A percentile compares a stretch with the other conserved stretches of the same genome.
These are phyloP conservation scores for Fusarium albidum DNA, from an alignment of 2,329 filamentous ascomycete genomes.

Conservation along the genomic window DNA sequence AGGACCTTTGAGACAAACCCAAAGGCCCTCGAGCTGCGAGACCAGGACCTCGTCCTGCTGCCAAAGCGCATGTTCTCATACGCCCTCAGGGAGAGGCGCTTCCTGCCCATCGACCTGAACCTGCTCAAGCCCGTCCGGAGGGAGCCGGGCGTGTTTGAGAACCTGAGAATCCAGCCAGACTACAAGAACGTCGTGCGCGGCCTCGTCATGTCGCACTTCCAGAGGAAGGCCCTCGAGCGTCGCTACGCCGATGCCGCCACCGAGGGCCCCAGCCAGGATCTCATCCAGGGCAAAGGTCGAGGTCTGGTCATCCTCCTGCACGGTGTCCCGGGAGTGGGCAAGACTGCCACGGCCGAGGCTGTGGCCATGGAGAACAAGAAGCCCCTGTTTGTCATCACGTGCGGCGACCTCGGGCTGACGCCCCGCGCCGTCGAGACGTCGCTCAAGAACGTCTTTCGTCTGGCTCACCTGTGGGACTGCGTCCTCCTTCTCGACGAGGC, in stretches of 20 bases:
- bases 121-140: slow-evolving; percentile 46
- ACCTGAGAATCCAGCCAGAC: slow-evolving; percentile 49
- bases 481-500: slow-evolving; percentile 50
- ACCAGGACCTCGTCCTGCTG: slow-evolving; percentile 45
- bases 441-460: slow-evolving; percentile 53
- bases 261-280: slow-evolving; percentile 46
- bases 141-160: slow-evolving; percentile 49
- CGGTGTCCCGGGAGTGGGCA: slow-evolving; percentile 58
- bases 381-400: slow-evolving; percentile 59
- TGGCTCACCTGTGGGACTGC: slow-evolving; percentile 50
- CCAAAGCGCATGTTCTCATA: slow-evolving; percentile 54
- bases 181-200: slow-evolving; percentile 52
- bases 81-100: slow-evolving; percentile 50
- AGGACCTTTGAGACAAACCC: slow-evolving; percentile 46
- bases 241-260: slow-evolving; percentile 40
- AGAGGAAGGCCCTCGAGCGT: slow-evolving; percentile 49
- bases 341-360: slow-evolving; percentile 57
- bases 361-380: slow-evolving; percentile 51
- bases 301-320: slow-evolving; percentile 56
- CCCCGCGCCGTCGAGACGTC: slow-evolving; percentile 51
- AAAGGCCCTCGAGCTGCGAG: slow-evolving; percentile 38
- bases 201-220: slow-evolving; percentile 52
- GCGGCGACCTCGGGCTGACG: slow-evolving; percentile 55
- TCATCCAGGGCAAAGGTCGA: slow-evolving; percentile 55
- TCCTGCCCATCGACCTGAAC: slow-evolving; percentile 48